phyloP scores from a whole-genome alignment of 306 rosid species.

The Vigna nakashimae region DNA sequence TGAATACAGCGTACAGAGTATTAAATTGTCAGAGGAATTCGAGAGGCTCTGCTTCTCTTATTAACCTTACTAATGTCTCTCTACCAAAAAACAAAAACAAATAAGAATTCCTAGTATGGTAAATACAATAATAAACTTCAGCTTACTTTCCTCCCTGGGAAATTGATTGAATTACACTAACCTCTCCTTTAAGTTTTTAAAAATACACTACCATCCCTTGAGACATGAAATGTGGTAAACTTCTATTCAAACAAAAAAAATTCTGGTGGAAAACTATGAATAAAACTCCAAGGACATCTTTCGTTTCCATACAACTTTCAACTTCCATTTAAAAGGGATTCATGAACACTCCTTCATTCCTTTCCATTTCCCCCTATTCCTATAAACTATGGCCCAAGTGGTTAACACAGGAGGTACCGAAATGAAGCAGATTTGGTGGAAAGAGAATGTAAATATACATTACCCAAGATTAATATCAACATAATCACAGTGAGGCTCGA shows the following conservation, averaged over 20 bases:
- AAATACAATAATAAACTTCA: slow-evolving; percentile 24
- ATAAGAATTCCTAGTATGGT: neutral
- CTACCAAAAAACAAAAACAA: neutral
- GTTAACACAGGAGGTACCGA: neutral
- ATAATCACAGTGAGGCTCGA: slow-evolving; percentile 84
- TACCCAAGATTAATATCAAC: slow-evolving; percentile 99
- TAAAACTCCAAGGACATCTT: neutral
- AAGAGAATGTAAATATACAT: slow-evolving; percentile 14
- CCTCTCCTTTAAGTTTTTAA: neutral
- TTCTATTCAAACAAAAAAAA: neutral
- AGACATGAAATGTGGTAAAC: neutral
- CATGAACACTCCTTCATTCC: neutral
- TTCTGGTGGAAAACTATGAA: neutral
- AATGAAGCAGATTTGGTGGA: neutral
- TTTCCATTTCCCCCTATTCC: slow-evolving; percentile 4
- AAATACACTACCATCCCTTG: neutral
- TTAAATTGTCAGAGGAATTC: neutral
- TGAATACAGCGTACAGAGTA: neutral
- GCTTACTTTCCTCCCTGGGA: neutral
- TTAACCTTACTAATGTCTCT: slow-evolving; percentile 1
- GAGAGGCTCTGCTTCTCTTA: neutral
- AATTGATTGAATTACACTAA: neutral
- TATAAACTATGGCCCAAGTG: neutral
- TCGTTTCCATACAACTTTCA: neutral
- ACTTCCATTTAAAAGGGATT: neutral